Evolutionary conservation across 768 basidiomycete species (phyloP), one percentile per base, ranked within the genome.

Genomic region (Cystobasidium ongulense): DNA sequence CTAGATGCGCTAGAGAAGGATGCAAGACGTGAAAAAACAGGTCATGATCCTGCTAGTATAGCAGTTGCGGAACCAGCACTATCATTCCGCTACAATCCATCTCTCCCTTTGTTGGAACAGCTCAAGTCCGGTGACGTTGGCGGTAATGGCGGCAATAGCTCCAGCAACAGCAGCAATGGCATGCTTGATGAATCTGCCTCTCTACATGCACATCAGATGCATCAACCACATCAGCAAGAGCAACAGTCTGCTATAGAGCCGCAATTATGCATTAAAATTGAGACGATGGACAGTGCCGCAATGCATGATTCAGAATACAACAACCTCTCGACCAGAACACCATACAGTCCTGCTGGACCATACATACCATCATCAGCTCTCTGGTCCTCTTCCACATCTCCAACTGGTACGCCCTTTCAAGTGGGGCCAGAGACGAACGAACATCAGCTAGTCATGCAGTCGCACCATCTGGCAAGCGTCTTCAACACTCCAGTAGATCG

Each of bases 1-100:
- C 87, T 97, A 65, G 94, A 97, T 79, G 94, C 94, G 23, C 86
- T 97, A 61, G 94, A 97, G 81, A 89, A 94, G 61, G 94, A 97
- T 81, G 86, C 96, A 35, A 96, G 95, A 83, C 87, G 94, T 36
- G 94, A 96, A 82, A 95, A 93, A 82, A 89, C 90, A 84, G 90
- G 90, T 0, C 84, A 86, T 50, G 91, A 92, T 79, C 86, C 92
- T 0, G 95, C 94, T 1, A 95, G 93, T 1, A 85, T 81, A 54
- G 83, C 88, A 33, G 80, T 83, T 8, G 87, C 91, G 68, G 93
- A 95, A 81, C 93, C 93, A 13, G 92, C 92, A 0, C 81, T 87
- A 23, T 91, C 90, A 21, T 95, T 96, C 84, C 87, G 86, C 33
- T 96, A 93, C 81, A 92, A 96, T 80, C 39, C 65, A 1, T 50